Evolutionary conservation across 768 basidiomycete species (phyloP).

Genomic region (Lentinula guzmanii): DNA sequence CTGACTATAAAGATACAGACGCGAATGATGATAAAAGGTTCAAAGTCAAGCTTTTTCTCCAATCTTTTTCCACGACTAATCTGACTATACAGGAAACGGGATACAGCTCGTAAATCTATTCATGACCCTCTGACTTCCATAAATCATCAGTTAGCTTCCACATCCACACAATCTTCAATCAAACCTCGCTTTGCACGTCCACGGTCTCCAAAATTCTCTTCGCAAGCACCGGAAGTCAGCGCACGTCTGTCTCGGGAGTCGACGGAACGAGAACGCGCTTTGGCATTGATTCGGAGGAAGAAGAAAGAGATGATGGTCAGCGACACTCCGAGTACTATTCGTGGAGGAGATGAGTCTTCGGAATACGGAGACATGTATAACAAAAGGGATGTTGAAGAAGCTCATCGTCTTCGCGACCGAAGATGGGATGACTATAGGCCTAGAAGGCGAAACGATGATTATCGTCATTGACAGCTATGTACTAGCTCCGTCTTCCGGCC

Average conservation of each 20-base stretch:
- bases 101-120: slow-evolving; percentile 53
- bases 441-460: not conserved
- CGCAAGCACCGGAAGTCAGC: slow-evolving; percentile 37
- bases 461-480: not conserved
- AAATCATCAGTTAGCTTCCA: slow-evolving; percentile 53
- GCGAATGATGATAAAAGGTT: slow-evolving; percentile 32
- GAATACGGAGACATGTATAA: slow-evolving; percentile 73
- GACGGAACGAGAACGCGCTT: slow-evolving; percentile 67
- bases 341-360: slow-evolving; percentile 32
- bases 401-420: slow-evolving; percentile 36
- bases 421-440: slow-evolving; percentile 5
- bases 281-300: slow-evolving; percentile 64
- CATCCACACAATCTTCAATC: slow-evolving; percentile 21
- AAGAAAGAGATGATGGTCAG: slow-evolving; percentile 58
- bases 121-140: slow-evolving; percentile 76
- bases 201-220: slow-evolving; percentile 12
- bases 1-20: slow-evolving; percentile 16
- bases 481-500: too few relatives aligned
- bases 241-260: slow-evolving; percentile 68
- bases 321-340: slow-evolving; percentile 68
- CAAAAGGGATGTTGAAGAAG: slow-evolving; percentile 64
- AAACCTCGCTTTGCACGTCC: slow-evolving; percentile 14
- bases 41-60: not conserved
- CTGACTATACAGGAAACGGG: slow-evolving; percentile 42
- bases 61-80: not conserved